Conservation (phyloP, 2,329 filamentous ascomycete species). For the Exophiala sp. region DNA sequence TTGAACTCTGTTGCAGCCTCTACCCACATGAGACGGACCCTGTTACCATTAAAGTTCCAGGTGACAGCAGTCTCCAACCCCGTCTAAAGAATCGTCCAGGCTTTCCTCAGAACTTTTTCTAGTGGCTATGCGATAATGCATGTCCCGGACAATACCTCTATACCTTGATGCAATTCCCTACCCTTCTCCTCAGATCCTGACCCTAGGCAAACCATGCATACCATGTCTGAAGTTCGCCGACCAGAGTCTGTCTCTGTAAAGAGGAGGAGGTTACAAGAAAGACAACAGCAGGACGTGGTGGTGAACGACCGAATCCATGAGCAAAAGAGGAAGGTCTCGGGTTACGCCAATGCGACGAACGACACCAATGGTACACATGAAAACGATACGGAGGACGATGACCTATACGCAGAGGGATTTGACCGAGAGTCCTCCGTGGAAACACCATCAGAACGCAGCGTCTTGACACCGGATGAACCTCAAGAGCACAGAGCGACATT, state of each 20-base stretch:
- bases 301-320: conserved; percentile 9
- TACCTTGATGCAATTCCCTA: conserved; percentile 2
- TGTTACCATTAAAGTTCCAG: conserved; percentile 24
- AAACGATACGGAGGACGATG: conserved; percentile 1
- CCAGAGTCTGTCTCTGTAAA: conserved; percentile 24
- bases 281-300: conserved; percentile 16
- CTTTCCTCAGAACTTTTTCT: conserved; percentile 3
- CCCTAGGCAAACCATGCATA: conserved; percentile 18
- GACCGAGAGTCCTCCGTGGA: conserved; percentile 20
- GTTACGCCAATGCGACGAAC: conserved; percentile 12
- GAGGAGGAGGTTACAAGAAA: conserved; percentile 21
- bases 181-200: background rate
- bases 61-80: conserved; percentile 14
- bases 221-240: conserved; percentile 19
- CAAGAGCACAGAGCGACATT: conserved; percentile 6
- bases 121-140: conserved; percentile 6
- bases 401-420: conserved; percentile 4
- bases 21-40: conserved; percentile 15
- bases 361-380: background rate
- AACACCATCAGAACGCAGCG: conserved; percentile 21
- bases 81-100: conserved; percentile 1
- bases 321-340: conserved; percentile 17
- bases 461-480: conserved; percentile 16
- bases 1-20: conserved; percentile 21
- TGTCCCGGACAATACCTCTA: background rate